Conservation (phyloP, 169 alveolate genomes). For the Eimeria praecox region DNA sequence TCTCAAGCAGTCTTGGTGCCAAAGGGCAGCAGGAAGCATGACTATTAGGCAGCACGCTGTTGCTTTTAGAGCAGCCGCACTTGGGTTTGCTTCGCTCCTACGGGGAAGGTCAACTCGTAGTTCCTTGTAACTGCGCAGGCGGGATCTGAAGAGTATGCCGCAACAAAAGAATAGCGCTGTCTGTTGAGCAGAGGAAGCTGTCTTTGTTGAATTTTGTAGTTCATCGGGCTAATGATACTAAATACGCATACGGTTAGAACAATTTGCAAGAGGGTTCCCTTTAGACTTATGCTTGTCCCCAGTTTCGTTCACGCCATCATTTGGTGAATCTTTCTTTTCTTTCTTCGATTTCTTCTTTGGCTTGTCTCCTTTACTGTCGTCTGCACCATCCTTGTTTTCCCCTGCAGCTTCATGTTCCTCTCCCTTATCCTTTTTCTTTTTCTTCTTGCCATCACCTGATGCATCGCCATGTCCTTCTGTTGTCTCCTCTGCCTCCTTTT, state of each 20-base stretch:
- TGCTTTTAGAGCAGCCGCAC: background rate
- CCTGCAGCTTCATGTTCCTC: background rate
- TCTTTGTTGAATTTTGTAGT: background rate
- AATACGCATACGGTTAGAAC: conserved; percentile 8
- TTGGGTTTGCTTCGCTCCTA: conserved; percentile 74
- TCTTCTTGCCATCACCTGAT: conserved; percentile 43
- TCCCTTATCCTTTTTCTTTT: conserved; percentile 19
- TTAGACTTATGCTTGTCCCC: conserved; percentile 24
- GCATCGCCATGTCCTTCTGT: background rate
- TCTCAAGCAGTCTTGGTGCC: background rate
- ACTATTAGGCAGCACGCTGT: background rate
- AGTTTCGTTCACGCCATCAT: background rate
- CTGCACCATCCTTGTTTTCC: conserved; percentile 13
- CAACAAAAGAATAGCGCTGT: background rate
- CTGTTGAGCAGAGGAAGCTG: background rate
- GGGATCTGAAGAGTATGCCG: conserved; percentile 37
- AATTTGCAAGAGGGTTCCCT: conserved; percentile 17
- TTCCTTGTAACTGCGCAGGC: conserved; percentile 17
- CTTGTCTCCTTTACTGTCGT: background rate
- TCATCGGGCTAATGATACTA: background rate
- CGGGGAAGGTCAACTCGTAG: conserved; percentile 68
- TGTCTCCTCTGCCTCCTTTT: background rate
- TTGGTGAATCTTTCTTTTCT: background rate
- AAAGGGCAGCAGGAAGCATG: background rate
- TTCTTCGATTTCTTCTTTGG: conserved; percentile 60